phyloP scores from a whole-genome alignment of 139 green algal species.

The Microglena sp. region DNA sequence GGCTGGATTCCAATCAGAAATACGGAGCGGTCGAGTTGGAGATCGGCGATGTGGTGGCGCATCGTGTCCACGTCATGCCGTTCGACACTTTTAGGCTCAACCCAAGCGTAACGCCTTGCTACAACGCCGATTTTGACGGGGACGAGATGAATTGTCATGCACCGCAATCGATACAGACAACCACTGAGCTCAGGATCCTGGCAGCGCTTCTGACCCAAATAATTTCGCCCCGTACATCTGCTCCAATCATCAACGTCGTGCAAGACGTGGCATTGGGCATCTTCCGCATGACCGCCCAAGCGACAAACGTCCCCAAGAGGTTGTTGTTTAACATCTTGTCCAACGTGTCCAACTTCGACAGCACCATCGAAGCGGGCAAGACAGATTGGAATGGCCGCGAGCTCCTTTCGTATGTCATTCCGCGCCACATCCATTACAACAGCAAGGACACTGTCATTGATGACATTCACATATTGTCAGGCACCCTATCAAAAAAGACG shows the following conservation, averaged over 20 bases:
- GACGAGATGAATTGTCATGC: conserved; percentile 99
- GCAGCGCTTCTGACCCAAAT: conserved; percentile 93
- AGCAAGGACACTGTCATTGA: not conserved
- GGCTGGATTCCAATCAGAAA: not conserved
- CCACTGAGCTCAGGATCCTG: conserved; percentile 78
- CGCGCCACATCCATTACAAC: not conserved
- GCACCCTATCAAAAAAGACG: conserved; percentile 87
- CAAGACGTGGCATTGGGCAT: conserved; percentile 16
- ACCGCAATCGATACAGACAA: conserved; percentile 60
- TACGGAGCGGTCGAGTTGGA: conserved; percentile 1
- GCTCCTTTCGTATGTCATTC: not conserved
- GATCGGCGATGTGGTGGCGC: conserved; percentile 40
- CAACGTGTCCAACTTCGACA: too few species aligned
- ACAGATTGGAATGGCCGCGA: not conserved
- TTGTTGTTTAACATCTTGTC: conserved; percentile 8
- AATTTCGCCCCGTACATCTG: conserved; percentile 76
- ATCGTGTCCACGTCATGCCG: conserved; percentile 69
- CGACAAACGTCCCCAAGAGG: not conserved
- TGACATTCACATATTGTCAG: too few species aligned
- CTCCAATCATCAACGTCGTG: conserved; percentile 93
- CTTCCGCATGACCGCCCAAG: conserved; percentile 3
- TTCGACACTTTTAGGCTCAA: conserved; percentile 57
- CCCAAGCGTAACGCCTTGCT: conserved; percentile 84
- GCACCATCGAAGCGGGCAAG: too few species aligned
- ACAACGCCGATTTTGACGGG: conserved; percentile 98